Evolutionary conservation across 2,329 filamentous ascomycete species (phyloP).

Genomic region (Nemania bipapillata): DNA sequence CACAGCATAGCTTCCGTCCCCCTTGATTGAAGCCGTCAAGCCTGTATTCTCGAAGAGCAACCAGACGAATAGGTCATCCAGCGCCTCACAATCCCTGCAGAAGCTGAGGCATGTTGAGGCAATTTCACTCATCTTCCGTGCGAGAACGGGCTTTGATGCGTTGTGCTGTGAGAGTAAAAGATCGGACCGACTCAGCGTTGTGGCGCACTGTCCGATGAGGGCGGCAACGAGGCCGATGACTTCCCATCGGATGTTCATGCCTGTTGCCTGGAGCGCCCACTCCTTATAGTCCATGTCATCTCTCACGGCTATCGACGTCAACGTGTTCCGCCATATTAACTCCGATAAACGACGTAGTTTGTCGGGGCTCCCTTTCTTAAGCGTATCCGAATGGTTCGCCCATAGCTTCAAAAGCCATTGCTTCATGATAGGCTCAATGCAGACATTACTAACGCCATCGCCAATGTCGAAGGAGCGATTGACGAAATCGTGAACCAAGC

Average conservation of each 20-base stretch:
- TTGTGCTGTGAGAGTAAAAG: conserved; percentile 46
- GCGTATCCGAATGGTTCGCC: conserved; percentile 45
- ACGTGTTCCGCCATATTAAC: conserved; percentile 52
- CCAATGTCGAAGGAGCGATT: conserved; percentile 47
- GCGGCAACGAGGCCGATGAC: conserved; percentile 52
- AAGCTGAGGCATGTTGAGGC: conserved; percentile 49
- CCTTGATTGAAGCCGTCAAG: conserved; percentile 44
- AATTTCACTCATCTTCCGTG: conserved; percentile 48
- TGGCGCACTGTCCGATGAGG: conserved; percentile 47
- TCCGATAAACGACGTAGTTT: conserved; percentile 51
- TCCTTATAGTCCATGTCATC: conserved; percentile 46
- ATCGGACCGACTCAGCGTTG: conserved; percentile 46
- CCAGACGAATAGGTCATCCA: conserved; percentile 52
- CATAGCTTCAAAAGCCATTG: conserved; percentile 50
- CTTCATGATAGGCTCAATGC: conserved; percentile 49
- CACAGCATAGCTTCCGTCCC: conserved; percentile 47
- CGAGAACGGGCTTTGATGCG: conserved; percentile 44
- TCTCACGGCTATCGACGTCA: conserved; percentile 46
- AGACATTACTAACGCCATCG: conserved; percentile 46
- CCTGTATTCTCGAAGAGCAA: conserved; percentile 45
- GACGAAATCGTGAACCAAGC: conserved; percentile 48
- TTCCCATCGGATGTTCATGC: conserved; percentile 52
- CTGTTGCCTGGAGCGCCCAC: conserved; percentile 48
- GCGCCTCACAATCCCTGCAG: conserved; percentile 49
- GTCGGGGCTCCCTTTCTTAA: conserved; percentile 50